phyloP scores from a whole-genome alignment of 257 asterid genomes.

The Solanum peruvianum region DNA sequence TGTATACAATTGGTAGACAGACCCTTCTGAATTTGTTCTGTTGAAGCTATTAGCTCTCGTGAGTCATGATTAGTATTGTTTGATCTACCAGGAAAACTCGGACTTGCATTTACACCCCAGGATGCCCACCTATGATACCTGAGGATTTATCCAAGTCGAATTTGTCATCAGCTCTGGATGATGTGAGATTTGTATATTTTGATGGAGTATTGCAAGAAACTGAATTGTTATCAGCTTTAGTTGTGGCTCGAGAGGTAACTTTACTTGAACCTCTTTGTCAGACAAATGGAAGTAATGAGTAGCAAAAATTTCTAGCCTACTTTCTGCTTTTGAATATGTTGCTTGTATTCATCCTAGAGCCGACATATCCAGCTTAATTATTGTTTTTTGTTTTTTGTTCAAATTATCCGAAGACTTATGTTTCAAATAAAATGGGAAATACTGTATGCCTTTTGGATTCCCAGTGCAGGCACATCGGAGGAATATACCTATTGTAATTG shows the following conservation, averaged over 20 bases:
- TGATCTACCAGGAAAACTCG: slow-evolving; percentile 73
- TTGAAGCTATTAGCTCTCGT: not conserved
- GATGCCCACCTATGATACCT: slow-evolving; percentile 84
- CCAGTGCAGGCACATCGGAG: slow-evolving; percentile 86
- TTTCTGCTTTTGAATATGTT: not conserved
- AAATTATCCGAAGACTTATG: not conserved
- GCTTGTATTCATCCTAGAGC: not conserved
- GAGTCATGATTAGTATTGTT: not conserved
- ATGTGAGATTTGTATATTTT: slow-evolving; percentile 61
- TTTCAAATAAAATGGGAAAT: slow-evolving; percentile 3
- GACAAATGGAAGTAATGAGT: not conserved
- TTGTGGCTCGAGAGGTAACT: slow-evolving; percentile 79
- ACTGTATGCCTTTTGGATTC: slow-evolving; percentile 29
- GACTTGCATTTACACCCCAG: slow-evolving; percentile 94
- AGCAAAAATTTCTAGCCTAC: not conserved
- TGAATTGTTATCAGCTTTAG: slow-evolving; percentile 26
- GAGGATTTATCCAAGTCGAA: slow-evolving; percentile 58
- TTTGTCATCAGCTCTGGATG: slow-evolving; percentile 52
- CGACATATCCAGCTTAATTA: not conserved
- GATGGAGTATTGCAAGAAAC: slow-evolving; percentile 82
- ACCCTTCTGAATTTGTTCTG: not conserved
- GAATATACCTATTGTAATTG: slow-evolving; percentile 79
- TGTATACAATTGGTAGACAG: not conserved
- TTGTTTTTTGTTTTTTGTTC: not conserved
- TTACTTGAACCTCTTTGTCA: not conserved